phyloP scores from a whole-genome alignment of 768 basidiomycete species.

The Polyporus arcularius region DNA sequence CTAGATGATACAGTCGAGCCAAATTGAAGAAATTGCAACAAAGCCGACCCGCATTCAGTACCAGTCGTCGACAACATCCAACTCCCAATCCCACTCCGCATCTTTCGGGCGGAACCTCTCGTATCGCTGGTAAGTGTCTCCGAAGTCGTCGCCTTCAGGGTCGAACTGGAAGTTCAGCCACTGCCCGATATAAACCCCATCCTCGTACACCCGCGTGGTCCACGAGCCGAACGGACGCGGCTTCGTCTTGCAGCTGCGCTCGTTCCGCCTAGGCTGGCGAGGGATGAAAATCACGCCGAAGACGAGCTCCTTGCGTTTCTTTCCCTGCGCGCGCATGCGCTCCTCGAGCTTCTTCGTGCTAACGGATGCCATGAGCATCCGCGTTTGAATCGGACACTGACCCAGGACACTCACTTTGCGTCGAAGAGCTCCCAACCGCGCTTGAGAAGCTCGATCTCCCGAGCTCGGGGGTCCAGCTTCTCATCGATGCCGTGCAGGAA shows the following conservation, averaged over 20 bases:
- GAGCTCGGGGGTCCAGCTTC: neutral
- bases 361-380: neutral
- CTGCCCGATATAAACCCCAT: neutral
- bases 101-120: neutral
- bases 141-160: neutral
- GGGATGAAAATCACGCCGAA: neutral
- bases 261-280: neutral
- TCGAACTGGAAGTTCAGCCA: conserved; percentile 6
- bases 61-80: neutral
- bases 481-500: neutral
- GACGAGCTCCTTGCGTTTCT: neutral
- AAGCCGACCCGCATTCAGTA: too few species aligned
- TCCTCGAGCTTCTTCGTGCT: neutral
- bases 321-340: neutral
- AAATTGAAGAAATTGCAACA: too few species aligned
- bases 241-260: neutral
- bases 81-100: neutral
- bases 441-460: neutral
- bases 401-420: neutral
- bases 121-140: neutral
- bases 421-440: conserved; percentile 1
- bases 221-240: conserved; percentile 1
- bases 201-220: neutral
- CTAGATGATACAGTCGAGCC: too few species aligned
- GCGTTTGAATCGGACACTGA: neutral